A percentile compares a stretch with the other conserved stretches of the same genome.
Evolutionary conservation across 306 rosid genomes (phyloP).

Genomic region (Inga oerstediana): DNA sequence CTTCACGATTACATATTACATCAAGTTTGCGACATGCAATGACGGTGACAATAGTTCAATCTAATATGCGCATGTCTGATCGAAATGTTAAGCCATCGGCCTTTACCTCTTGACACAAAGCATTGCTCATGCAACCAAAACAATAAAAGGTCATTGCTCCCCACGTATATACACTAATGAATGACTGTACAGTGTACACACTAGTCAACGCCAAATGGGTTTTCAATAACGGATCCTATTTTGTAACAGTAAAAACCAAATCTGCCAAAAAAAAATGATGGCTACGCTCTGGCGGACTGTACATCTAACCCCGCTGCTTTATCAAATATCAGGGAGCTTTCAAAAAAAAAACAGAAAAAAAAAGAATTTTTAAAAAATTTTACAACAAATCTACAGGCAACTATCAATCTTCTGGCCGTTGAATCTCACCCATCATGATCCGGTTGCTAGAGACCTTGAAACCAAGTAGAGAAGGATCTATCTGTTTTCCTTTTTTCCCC

Average conservation of each 20-base stretch:
- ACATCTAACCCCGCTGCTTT: conserved; percentile 32
- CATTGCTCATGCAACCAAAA: neutral
- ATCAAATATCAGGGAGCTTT: neutral
- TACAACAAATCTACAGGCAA: conserved; percentile 42
- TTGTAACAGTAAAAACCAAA: conserved; percentile 2
- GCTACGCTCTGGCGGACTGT: conserved; percentile 50
- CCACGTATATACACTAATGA: conserved; percentile 51
- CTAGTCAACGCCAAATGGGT: conserved; percentile 21
- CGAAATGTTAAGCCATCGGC: neutral
- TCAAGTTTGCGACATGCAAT: neutral
- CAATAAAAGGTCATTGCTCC: conserved; percentile 18
- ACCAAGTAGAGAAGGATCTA: conserved; percentile 80
- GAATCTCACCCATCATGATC: conserved; percentile 81
- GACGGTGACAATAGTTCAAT: neutral
- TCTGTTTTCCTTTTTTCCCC: conserved; percentile 79
- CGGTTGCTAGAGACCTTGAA: conserved; percentile 81
- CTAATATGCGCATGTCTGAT: neutral
- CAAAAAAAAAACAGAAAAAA: neutral
- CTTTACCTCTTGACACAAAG: neutral
- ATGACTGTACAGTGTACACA: conserved; percentile 48
- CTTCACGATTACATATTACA: neutral
- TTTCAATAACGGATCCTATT: conserved; percentile 16
- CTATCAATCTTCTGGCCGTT: conserved; percentile 61
- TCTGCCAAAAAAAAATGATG: conserved; percentile 25
- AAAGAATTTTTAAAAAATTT: conserved; percentile 26